A percentile compares a stretch with the other conserved stretches of the same genome.
These are phyloP conservation scores for Colletotrichum sp. DNA, from an alignment of 2,329 filamentous ascomycete species.

Conservation along the genomic window DNA sequence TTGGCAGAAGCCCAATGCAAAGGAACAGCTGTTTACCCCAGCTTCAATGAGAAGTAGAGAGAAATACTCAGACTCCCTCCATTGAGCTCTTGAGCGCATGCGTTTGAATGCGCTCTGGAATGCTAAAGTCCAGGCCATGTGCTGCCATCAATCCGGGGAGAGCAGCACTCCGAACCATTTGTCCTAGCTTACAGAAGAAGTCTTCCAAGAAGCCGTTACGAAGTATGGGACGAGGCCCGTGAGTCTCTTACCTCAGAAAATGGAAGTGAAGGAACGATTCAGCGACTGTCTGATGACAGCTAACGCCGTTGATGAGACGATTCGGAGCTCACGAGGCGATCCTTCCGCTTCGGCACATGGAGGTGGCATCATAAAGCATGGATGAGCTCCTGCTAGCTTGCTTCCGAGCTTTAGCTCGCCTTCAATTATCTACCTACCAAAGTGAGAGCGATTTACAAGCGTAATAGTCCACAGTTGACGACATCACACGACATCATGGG, in stretches of 20 bases:
- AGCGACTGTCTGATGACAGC: not conserved
- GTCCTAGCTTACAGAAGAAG: not conserved
- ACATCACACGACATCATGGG: not conserved
- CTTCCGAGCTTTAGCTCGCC: not conserved
- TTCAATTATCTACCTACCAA: not conserved
- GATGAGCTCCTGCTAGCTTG: not conserved
- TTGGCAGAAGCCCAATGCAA: not conserved
- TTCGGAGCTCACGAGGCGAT: not conserved
- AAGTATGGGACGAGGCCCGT: not conserved
- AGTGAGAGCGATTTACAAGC: not conserved
- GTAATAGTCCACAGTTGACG: not conserved
- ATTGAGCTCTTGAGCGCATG: not conserved
- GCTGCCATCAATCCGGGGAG: not conserved
- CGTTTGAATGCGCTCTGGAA: not conserved
- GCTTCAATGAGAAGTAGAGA: not conserved
- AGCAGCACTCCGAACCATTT: not conserved
- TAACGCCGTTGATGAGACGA: not conserved
- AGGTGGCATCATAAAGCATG: not conserved
- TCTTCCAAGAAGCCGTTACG: not conserved
- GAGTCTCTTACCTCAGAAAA: not conserved
- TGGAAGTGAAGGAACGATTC: not conserved
- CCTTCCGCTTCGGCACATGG: not conserved
- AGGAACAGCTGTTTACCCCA: not conserved
- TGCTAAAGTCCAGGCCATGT: not conserved
- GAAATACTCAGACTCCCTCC: not conserved